phyloP scores from a whole-genome alignment of 1,284 basidiomycete species.

The Chondrostereum purpureum region DNA sequence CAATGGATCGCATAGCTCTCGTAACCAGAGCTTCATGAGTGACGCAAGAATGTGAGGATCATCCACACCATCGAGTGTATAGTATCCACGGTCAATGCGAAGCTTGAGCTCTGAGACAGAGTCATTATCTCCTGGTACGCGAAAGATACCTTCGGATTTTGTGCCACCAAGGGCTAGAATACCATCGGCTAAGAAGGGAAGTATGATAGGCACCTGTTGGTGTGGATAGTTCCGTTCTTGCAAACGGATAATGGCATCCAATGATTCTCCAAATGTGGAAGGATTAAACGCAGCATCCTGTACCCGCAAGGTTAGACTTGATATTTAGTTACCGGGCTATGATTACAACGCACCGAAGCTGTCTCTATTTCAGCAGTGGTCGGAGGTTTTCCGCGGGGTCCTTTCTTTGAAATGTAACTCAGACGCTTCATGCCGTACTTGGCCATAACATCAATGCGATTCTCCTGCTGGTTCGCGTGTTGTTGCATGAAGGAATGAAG shows the following conservation, averaged over 20 bases:
- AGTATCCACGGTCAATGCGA: constrained; percentile 85
- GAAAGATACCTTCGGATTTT: constrained; percentile 84
- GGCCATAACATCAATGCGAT: constrained; percentile 81
- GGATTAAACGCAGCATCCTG: constrained; percentile 91
- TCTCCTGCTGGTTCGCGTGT: constrained; percentile 58
- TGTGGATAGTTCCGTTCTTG: constrained; percentile 81
- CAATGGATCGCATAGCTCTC: constrained; percentile 83
- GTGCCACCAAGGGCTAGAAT: constrained; percentile 83
- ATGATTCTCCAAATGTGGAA: constrained; percentile 84
- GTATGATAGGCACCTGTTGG: constrained; percentile 82
- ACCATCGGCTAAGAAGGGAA: constrained; percentile 86
- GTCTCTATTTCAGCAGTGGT: constrained; percentile 81
- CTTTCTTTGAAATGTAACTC: constrained; percentile 67
- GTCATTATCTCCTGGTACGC: constrained; percentile 84
- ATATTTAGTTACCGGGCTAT: background rate
- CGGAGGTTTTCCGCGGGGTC: constrained; percentile 78
- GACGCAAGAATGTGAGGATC: constrained; percentile 86
- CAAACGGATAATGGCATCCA: constrained; percentile 75
- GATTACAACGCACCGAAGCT: constrained; percentile 65
- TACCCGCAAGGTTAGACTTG: background rate
- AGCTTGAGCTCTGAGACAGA: constrained; percentile 80
- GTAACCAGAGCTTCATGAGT: constrained; percentile 85
- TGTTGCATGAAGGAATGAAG: constrained; percentile 73
- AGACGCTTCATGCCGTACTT: constrained; percentile 78
- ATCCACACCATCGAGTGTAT: constrained; percentile 80